Evolutionary conservation across 352 stramenopile species (phyloP), one percentile per base, ranked within the genome.

Genomic region (Globisporangium splendens): DNA sequence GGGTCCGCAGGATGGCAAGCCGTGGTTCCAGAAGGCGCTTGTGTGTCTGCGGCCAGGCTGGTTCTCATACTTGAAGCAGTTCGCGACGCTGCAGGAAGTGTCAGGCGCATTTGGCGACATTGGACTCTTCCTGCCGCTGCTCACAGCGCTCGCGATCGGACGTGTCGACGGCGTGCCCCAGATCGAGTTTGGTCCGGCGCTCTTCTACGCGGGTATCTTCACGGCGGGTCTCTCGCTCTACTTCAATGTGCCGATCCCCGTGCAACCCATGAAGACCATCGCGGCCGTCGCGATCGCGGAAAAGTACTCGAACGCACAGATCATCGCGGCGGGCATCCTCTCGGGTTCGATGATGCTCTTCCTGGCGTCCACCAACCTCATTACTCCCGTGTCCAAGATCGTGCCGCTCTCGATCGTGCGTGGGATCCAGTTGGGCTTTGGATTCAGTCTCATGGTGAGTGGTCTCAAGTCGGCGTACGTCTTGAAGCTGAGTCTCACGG

Each of bases 191-290:
- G 88, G 87, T 0, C 82, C 92, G 0, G 87, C 92, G 53, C 72
- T 98, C n/a, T 97, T 98, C 65, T 97, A 89, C 65, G 84, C 91
- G 1, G 94, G 94, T 0, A 55, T 96, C 11, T 93, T 88, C 59
- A 98, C 96, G 31, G 65, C 95, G 0, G 62, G 91, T 1, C 85
- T 95, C 13, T 89, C 90, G 24, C 75, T 83, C 24, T 69, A 86
- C 46, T 97, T 95, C 75, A 91, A 97, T 61, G 67, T 97, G 33
- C 94, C 94, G 46, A 98, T 98, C 71, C 91, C 88, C n/a, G 86
- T 98, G 20, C 94, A 98, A 68, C 94, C 94, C 14, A 98, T 98
- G 94, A 98, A 98, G 72, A 93, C 86, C 15, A 96, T 98, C 54
- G 73, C 90, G 5, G 89, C 92, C 11, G 87, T 97, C 20, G 94